Base-by-base conservation (phyloP, 176 grass and related monocot genomes). In the Eragrostis nindensis region DNA sequence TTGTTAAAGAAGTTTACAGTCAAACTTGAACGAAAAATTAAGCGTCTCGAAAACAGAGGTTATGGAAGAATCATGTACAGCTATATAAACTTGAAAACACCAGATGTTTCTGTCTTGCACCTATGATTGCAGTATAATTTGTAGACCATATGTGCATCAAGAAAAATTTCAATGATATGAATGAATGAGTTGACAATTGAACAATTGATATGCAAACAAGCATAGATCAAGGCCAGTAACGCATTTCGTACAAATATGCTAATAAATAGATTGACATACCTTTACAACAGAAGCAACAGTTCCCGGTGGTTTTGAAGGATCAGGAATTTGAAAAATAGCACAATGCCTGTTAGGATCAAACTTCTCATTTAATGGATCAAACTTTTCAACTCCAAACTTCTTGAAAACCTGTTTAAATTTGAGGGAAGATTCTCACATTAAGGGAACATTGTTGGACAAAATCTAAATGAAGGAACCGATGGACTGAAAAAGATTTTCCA, bases 311-410 rank as follows among this genome's bases (percentile, higher is more conserved):
- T 86, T 91, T 36, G 83, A 86, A 77, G 82, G n/a, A 78, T 94
- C 86, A 5, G 82, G 74, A 41, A 90, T 79, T 86, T 90, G 88
- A 68, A 90, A 94, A 73, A 90, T 11, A 65, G 92, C 85, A 81
- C 38, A 82, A 88, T 94, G 92, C 18, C 66, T 88, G 41, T 72
- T 76, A 55, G 92, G 85, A 83, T 88, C 88, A 38, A 94, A 94
- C 49, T 86, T 74, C 82, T 91, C 88, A 65, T 94, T 86, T 32
- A 86, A 11, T 25, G 92, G 86, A 64, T 88, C 85, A 52, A 86
- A 94, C 77, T 86, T 94, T 62, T 86, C 85, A 5, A 94, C 75
- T 90, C 92, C 88, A 65, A 86, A 94, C 60, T 94, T 91, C 65
- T 79, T 86, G 67, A 94, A 88, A 49, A 88, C 91, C 92, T 94